phyloP scores from a whole-genome alignment of 352 stramenopile species.

The Blastocystis sp. region DNA sequence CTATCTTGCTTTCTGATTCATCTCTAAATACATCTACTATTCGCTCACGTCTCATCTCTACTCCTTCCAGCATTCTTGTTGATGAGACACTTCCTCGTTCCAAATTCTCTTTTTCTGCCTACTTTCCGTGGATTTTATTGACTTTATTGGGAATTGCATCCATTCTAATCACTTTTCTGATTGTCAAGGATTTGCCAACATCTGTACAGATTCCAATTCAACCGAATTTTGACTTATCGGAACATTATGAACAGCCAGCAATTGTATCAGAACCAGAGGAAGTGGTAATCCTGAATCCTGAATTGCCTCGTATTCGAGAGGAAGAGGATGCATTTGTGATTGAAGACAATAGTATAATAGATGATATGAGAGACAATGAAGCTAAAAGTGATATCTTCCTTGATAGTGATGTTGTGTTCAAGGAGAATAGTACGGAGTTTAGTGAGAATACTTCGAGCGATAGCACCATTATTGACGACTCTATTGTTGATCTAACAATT shows the following conservation, averaged over 20 bases:
- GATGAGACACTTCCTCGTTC: too few species aligned
- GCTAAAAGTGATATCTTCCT: too few species aligned
- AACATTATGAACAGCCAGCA: not conserved
- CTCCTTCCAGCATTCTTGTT: not conserved
- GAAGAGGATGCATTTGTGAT: slow-evolving; percentile 50
- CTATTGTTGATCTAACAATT: not conserved
- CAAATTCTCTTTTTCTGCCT: not conserved
- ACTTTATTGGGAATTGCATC: not conserved
- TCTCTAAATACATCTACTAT: not conserved
- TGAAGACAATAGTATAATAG: not conserved
- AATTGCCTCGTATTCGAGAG: not conserved
- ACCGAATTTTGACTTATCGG: not conserved
- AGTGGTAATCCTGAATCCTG: not conserved
- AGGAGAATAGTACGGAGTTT: too few species aligned
- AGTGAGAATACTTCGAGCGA: not conserved
- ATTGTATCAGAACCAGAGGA: not conserved
- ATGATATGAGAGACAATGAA: too few species aligned
- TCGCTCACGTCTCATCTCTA: not conserved
- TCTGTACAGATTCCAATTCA: not conserved
- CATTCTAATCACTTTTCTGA: not conserved
- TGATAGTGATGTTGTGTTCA: too few species aligned
- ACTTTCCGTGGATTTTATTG: not conserved
- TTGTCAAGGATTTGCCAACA: not conserved
- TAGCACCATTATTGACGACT: not conserved
- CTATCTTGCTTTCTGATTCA: too few species aligned